These are phyloP conservation scores for Trichoderma orchidacearum DNA, from an alignment of 495 filamentous ascomycete species.

Conservation along the genomic window DNA sequence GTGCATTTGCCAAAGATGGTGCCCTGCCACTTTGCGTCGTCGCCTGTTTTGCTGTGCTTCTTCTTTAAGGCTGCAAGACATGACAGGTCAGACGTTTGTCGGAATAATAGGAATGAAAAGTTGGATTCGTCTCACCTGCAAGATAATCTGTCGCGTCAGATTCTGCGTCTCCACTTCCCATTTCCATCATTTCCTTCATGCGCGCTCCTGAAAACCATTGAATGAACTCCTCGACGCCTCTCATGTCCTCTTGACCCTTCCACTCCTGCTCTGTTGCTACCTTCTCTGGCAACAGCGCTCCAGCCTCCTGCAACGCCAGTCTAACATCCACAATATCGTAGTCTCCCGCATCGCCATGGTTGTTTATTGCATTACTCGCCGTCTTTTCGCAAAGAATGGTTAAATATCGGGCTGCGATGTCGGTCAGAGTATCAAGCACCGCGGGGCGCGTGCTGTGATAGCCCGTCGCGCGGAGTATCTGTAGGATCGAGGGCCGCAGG, in stretches of 20 bases:
- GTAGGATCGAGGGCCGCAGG: conserved; percentile 66
- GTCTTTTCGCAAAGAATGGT: conserved; percentile 51
- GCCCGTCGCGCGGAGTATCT: conserved; percentile 76
- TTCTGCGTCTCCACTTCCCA: conserved; percentile 42
- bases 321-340: conserved; percentile 62
- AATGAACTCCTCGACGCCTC: conserved; percentile 59
- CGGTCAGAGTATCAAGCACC: conserved; percentile 64
- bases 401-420: conserved; percentile 63
- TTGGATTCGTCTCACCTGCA: conserved; percentile 28
- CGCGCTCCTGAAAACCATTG: conserved; percentile 55
- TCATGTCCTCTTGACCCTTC: conserved; percentile 49
- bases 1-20: conserved; percentile 60
- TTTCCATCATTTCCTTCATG: conserved; percentile 53
- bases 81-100: conserved; percentile 2
- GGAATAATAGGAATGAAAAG: not conserved
- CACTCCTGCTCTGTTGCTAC: conserved; percentile 17
- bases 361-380: conserved; percentile 39
- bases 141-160: conserved; percentile 54
- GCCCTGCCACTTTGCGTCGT: conserved; percentile 67
- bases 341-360: conserved; percentile 19
- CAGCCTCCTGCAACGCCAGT: conserved; percentile 65
- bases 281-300: conserved; percentile 50
- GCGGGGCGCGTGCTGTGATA: conserved; percentile 63
- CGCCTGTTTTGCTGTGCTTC: conserved; percentile 67
- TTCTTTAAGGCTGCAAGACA: conserved; percentile 50